Evolutionary conservation across 768 basidiomycete genomes (phyloP).

Genomic region (Cyclocybe cylindracea): DNA sequence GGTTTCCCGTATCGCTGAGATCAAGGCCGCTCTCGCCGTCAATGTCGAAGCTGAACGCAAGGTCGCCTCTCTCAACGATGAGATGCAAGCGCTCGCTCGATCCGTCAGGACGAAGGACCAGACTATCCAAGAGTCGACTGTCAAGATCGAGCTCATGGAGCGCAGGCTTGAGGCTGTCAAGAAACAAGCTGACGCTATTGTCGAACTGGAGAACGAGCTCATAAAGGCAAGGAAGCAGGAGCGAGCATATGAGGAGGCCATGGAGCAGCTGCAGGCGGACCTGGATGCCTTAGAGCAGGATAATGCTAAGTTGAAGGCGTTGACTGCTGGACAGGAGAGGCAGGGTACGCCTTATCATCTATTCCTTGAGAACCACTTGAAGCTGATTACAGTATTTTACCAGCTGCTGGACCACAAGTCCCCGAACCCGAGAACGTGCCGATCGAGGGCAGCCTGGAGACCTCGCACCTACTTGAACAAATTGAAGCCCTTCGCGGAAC

Average conservation of each 20-base stretch:
- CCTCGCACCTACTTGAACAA: slow-evolving; percentile 88
- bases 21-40: slow-evolving; percentile 80
- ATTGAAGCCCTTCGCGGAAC: slow-evolving; percentile 91
- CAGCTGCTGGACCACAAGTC: slow-evolving; percentile 49
- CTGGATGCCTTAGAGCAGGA: slow-evolving; percentile 87
- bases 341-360: slow-evolving; percentile 51
- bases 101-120: slow-evolving; percentile 89
- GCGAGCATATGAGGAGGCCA: slow-evolving; percentile 86
- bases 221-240: slow-evolving; percentile 86
- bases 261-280: slow-evolving; percentile 91
- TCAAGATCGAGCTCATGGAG: slow-evolving; percentile 96
- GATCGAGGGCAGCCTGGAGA: slow-evolving; percentile 82
- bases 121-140: slow-evolving; percentile 80
- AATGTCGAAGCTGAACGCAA: slow-evolving; percentile 94
- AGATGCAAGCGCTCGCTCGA: slow-evolving; percentile 85
- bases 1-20: slow-evolving; percentile 77
- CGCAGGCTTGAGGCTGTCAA: slow-evolving; percentile 88
- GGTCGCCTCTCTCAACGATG: slow-evolving; percentile 82
- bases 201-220: slow-evolving; percentile 80
- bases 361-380: background rate
- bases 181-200: slow-evolving; percentile 84
- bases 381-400: background rate
- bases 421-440: slow-evolving; percentile 62
- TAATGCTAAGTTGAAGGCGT: slow-evolving; percentile 76
- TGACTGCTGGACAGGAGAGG: slow-evolving; percentile 66